Base-by-base conservation (phyloP, 2,329 filamentous ascomycete species). In the Plectosphaerella plurivora region DNA sequence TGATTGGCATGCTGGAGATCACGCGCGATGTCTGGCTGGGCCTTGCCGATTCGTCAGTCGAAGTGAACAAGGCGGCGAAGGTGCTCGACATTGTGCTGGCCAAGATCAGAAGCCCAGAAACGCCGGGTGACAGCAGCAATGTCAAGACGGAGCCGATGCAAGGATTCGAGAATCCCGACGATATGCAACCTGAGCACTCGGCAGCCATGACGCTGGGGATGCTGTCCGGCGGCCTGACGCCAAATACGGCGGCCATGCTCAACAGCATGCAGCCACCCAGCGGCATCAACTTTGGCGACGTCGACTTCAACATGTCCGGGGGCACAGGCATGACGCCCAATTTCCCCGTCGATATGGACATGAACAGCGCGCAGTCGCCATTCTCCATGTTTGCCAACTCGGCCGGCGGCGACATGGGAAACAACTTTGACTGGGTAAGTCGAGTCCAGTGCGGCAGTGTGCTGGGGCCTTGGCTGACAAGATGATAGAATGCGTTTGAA, bases 61-160 rank as follows among this genome's bases (percentile, higher is more conserved):
- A 97, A 60, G 91, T 92, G 0, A 92, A 86, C 73, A 97, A 97
- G 71, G 93, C 91, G 1, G 84, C 84, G 41, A 84, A 83, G 42
- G 80, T 93, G 22, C 75, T 97, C n/a, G 85, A 84, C 20, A 84
- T 97, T 49, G 91, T 97, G 82, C 72, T 97, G 45, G 79, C 84
- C 33, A 94, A 94, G 67, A 77, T 97, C 51, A 86, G 80, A 61
- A 73, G 71, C 52, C 74, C 79, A 10, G 67, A 66, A 20, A 6
- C 53, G 51, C 28, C 53, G 57, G 28, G 8, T 8, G 28, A 33
- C 8, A 20, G 16, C 11, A 18, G 16, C 11, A 18, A 20, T 9
- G 16, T 44, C n/a, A 44, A 44, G 41, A 20, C 10, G 3, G 56
- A 55, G 39, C 33, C 57, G 6, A 54, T 50, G 16, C 62, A 53